Base-by-base conservation (phyloP, 805 yeast species). In the Ogataea minuta region DNA sequence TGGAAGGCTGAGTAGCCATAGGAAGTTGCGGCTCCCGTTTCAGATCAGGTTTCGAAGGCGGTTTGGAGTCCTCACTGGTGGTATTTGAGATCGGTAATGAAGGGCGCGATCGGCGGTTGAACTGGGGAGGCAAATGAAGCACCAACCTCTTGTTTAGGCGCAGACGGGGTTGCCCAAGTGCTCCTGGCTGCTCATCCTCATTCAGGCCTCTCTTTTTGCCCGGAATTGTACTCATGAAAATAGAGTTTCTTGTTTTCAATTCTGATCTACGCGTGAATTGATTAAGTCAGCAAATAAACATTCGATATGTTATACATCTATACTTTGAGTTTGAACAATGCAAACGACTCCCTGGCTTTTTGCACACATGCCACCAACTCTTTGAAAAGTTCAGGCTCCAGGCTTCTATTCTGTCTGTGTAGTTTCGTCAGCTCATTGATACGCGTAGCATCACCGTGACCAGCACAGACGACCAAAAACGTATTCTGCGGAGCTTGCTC, bases 341-440 rank as follows among this genome's bases (percentile, higher is more conserved):
- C 67, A 4, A 81, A 57, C 3, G 90, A 82, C 29, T 73, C 67
- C 48, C 90, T 67, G 0, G 90, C 93, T 5, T 51, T 52, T 6
- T 23, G 17, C n/a, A 37, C 41, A 26, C 28, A 13, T 4, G 29
- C 32, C 9, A 31, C n/a, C 5, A 31, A 25, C 25, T 31, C 32
- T 4, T 26, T 35, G 21, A 31, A 35, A n/a, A 16, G 36, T 13
- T 37, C 41, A 10, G 41, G 32, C n/a, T 27, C 19, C 3, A 37
- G 41, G 3, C 36, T 31, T 9, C 26, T 19, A 8, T 28, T 31
- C 6, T 21, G 9, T 12, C 36, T 13, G 23, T 37, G 41, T 5
- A 31, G 16, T 6, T 13, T 12, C 4, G 9, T 13, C 4, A 31
- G 27, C 15, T 37, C 36, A 8, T 37, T 17, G 23, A 37, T 16